Base-by-base conservation (phyloP, 108 stramenopile genomes). In the Hondaea fermentalgiana region DNA sequence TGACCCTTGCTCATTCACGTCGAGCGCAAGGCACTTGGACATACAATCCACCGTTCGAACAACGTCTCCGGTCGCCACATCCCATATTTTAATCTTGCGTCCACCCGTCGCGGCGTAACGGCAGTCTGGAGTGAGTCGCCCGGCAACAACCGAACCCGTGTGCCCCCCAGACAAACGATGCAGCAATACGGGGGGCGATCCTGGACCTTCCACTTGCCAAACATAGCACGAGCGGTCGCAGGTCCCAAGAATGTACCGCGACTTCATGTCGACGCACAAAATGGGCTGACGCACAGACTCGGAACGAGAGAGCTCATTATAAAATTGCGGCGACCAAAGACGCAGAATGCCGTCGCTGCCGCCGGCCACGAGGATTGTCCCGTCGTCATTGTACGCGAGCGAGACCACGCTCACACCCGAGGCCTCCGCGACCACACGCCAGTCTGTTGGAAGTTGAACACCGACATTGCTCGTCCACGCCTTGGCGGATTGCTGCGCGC, bases 1-100 rank as follows among this genome's bases (percentile, higher is more conserved):
- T 6, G 19, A 45, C 10, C 76, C 76, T 12, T 83, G 76, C 25
- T 83, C 76, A 23, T 83, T 83, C 16, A 83, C 76, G n/a, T 83
- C 76, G 3, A 83, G 76, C 25, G 76, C 45, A 83, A 83, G 76
- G 51, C 76, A 83, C 49, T 83, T 83, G 12, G 76, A 83, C 49
- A 83, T 53, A 4, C 76, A 53, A 12, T 83, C 76, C 17, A 83
- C 28, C n/a, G 76, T 83, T 16, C 76, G 76, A 6, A 83, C 49
- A 1, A 47, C 45, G 76, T 83, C 49, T 6, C 76, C 76, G 6
- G 76, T 21, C 0, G 49, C 12, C 12, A 83, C 51, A 23, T 83
- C 76, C 76, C 76, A 83, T 14, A 83, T 83, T 3, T 83, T 83
- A 17, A 83, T 53, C 51, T 83, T 83, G 19, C 76, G 19, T 6